Evolutionary conservation across 140 eudicot genomes (phyloP).

Genomic region (Senecio squalidus): DNA sequence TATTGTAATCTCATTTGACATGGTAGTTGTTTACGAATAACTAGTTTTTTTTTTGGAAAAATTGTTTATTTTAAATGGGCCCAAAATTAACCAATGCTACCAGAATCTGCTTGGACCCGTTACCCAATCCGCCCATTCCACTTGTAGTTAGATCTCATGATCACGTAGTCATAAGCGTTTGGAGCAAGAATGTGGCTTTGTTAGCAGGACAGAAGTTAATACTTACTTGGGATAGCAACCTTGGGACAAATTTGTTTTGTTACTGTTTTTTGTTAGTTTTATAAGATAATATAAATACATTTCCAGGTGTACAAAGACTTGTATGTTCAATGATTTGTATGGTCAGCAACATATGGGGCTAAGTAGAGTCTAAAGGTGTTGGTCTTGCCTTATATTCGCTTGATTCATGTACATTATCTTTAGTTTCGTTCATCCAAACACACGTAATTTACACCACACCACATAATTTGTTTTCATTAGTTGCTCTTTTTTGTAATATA

Average conservation of each 20-base stretch:
- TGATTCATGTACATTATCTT: no score
- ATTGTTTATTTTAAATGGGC: no score
- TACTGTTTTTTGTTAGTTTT: not conserved
- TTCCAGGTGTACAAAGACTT: not conserved
- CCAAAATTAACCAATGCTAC: no score
- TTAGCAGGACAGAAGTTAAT: not conserved
- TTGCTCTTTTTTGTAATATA: not conserved
- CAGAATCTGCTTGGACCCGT: no score
- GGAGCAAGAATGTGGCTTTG: constrained; percentile 3
- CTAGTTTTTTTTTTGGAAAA: no score
- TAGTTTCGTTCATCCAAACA: not conserved
- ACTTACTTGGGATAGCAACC: not conserved
- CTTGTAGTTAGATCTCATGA: not conserved
- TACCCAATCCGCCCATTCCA: no score
- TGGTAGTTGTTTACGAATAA: no score
- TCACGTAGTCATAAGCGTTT: constrained; percentile 1
- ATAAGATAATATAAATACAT: not conserved
- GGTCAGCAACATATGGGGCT: not conserved
- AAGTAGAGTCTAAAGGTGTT: not conserved
- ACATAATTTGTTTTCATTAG: not conserved
- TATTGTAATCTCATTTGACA: no score
- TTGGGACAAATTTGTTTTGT: not conserved
- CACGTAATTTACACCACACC: not conserved
- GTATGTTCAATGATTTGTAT: no score
- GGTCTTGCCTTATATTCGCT: not conserved